A percentile compares a stretch with the other conserved stretches of the same genome.
Evolutionary conservation across 139 green algal species (phyloP).

Genomic region (Mychonastes homosphaera): DNA sequence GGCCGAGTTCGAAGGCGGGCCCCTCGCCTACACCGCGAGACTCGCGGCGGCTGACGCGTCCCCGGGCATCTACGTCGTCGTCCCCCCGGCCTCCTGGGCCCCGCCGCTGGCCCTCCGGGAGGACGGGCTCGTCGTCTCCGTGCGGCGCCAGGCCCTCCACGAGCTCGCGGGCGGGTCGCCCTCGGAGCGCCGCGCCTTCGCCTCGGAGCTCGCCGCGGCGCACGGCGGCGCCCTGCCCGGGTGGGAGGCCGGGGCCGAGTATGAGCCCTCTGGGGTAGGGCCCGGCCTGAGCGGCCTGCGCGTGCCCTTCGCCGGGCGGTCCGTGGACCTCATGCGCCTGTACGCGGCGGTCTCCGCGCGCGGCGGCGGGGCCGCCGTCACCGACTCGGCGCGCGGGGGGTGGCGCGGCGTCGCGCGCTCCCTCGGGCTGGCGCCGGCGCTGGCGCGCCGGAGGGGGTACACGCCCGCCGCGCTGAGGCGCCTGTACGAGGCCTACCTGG

Average conservation of each 20-base stretch:
- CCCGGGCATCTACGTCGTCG: constrained; percentile 69
- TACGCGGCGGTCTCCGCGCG: constrained; percentile 42
- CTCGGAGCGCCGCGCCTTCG: not conserved
- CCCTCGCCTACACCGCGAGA: constrained; percentile 53
- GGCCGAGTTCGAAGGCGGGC: constrained; percentile 52
- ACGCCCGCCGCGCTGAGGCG: no score
- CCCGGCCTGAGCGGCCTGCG: constrained; percentile 40
- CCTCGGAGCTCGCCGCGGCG: not conserved
- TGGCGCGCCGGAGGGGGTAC: no score
- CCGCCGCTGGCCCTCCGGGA: constrained; percentile 54
- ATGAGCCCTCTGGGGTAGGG: constrained; percentile 20
- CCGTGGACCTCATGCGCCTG: constrained; percentile 63
- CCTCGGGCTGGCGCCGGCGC: no score
- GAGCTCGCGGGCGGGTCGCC: constrained; percentile 61
- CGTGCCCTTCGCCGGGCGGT: constrained; percentile 47
- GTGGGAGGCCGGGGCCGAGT: constrained; percentile 6
- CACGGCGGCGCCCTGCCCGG: not conserved
- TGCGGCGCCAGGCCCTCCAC: constrained; percentile 65
- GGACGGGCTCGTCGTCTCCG: constrained; percentile 47
- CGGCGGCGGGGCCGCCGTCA: constrained; percentile 57
- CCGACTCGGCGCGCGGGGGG: no score
- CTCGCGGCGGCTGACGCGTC: constrained; percentile 44
- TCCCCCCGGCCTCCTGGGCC: constrained; percentile 55
- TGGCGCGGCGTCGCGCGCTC: no score
- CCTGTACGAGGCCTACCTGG: no score